Base-by-base conservation (phyloP, 1,139 yeast species). In the Yamadazyma taylorii region DNA sequence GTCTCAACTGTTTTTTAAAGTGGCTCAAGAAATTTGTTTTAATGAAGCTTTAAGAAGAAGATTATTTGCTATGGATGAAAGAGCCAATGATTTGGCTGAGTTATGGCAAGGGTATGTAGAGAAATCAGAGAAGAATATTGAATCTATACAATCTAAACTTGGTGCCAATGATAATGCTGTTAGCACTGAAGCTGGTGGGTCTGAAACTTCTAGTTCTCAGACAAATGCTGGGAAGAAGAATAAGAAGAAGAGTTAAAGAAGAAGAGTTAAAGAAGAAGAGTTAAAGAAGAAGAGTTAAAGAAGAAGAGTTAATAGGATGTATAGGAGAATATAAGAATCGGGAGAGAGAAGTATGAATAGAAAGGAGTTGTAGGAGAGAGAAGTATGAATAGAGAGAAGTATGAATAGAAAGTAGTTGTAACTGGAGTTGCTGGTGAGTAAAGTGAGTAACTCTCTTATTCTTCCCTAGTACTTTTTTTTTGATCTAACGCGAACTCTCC, bases 1-100 rank as follows among this genome's bases (percentile, higher is more conserved):
- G 96, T 78, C 83, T 6, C 84, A 78, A 48, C 66, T 75, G 36
- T 78, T 88, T 52, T 85, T 89, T 56, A 84, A 85, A 10, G 78
- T 85, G 14, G 86, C 92, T 24, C 92, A 85, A 53, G 97, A 92
- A 55, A 82, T 92, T 34, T 87, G 96, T 47, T 86, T 88, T 62
- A 90, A 90, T 57, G 95, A 86, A 61, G 96, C 96, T 0, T 70
- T 92, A 39, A 78, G 94, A 63, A 78, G 94, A 66, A 80, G 97
- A 54, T 68, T 88, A 40, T 61, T 63, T 26, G 77, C 88, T n/a
- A 73, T 85, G 52, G 80, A 75, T 14, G 72, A 66, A 25, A 74
- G 88, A 52, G 67, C 70, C 34, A 63, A 69, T 37, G 65, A 64
- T 16, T 66, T 79, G 45, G 53, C 72, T 27, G 63, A 66, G 27